Evolutionary conservation across 257 asterid genomes (phyloP).

Genomic region (Phtheirospermum japonicum): DNA sequence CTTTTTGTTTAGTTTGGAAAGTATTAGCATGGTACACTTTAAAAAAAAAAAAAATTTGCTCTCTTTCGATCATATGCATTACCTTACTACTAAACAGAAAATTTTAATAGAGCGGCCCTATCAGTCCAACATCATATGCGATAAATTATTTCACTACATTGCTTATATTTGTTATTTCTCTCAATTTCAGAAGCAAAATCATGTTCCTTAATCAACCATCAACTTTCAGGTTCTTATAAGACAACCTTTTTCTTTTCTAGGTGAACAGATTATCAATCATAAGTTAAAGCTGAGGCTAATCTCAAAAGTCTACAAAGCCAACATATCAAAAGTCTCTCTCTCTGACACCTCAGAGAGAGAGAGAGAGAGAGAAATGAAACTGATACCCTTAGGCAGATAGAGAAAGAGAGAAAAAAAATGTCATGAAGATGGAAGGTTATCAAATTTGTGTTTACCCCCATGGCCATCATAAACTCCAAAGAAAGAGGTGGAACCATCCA

Average conservation of each 20-base stretch:
- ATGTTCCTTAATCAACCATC: slow-evolving; percentile 23
- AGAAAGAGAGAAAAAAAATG: slow-evolving; percentile 8
- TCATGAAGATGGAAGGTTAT: slow-evolving; percentile 19
- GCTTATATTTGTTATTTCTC: slow-evolving; percentile 8
- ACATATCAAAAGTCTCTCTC: neutral
- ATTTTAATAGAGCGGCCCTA: neutral
- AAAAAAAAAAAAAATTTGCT: neutral
- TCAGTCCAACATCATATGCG: slow-evolving; percentile 21
- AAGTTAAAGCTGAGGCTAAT: slow-evolving; percentile 4
- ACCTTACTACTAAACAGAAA: slow-evolving; percentile 8
- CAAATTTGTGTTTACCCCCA: slow-evolving; percentile 68
- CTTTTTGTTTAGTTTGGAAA: slow-evolving; percentile 1
- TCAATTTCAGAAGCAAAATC: slow-evolving; percentile 15
- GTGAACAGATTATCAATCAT: slow-evolving; percentile 17
- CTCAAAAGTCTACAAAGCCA: slow-evolving; percentile 17
- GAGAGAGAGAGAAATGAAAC: slow-evolving; percentile 12
- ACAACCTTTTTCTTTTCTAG: slow-evolving; percentile 22
- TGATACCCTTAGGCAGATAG: neutral
- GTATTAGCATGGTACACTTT: neutral
- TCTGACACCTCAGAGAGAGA: no score
- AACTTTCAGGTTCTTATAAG: slow-evolving; percentile 11
- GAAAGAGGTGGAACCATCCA: slow-evolving; percentile 78
- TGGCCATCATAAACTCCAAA: slow-evolving; percentile 99
- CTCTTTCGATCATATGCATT: slow-evolving; percentile 9
- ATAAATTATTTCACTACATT: slow-evolving; percentile 8